Evolutionary conservation across 78 protist species (phyloP).

Genomic region (Tieghemostelium lacteum): DNA sequence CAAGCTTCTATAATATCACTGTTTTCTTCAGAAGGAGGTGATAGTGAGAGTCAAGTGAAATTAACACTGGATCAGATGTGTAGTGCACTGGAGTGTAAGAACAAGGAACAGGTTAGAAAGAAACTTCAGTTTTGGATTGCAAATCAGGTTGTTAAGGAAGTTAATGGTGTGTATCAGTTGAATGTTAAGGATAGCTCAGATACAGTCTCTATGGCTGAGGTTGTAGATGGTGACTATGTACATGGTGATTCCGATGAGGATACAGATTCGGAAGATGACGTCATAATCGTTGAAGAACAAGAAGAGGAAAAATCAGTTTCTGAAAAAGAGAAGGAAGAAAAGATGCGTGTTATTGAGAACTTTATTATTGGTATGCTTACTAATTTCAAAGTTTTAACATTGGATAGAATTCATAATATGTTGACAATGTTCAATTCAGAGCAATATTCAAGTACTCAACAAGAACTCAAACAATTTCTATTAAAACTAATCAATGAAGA

Average conservation of each 20-base stretch:
- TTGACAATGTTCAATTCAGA: slow-evolving; percentile 71
- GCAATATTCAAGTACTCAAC: slow-evolving; percentile 7
- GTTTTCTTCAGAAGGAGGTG: slow-evolving; percentile 28
- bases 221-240: background rate
- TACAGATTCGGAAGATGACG: slow-evolving; percentile 1
- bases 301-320: slow-evolving; percentile 12
- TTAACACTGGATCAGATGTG: slow-evolving; percentile 17
- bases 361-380: slow-evolving; percentile 84
- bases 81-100: slow-evolving; percentile 4
- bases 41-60: no score
- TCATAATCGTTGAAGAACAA: background rate
- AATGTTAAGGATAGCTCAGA: background rate
- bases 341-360: slow-evolving; percentile 41
- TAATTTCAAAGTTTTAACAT: slow-evolving; percentile 72
- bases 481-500: slow-evolving; percentile 51
- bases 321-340: slow-evolving; percentile 42
- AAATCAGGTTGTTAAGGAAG: slow-evolving; percentile 60
- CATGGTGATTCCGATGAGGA: background rate
- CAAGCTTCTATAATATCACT: slow-evolving; percentile 73
- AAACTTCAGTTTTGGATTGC: slow-evolving; percentile 76
- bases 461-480: slow-evolving; percentile 37
- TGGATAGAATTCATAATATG: slow-evolving; percentile 82
- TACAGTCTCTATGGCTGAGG: background rate
- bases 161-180: background rate
- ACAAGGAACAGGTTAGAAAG: slow-evolving; percentile 23